These are phyloP conservation scores for Saturnispora ahearnii DNA, from an alignment of 805 yeast species.

Conservation along the genomic window DNA sequence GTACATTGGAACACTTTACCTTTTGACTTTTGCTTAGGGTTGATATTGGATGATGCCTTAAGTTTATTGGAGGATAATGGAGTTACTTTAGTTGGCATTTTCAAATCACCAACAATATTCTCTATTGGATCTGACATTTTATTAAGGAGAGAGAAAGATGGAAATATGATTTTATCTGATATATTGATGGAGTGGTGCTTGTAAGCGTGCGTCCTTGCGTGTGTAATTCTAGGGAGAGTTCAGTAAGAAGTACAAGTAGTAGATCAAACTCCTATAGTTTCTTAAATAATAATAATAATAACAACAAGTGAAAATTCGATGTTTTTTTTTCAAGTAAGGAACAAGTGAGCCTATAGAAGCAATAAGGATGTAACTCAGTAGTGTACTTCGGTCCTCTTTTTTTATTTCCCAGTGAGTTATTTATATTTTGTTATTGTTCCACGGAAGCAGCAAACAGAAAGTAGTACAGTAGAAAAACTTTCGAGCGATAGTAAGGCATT, in stretches of 20 bases:
- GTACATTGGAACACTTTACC: conserved; percentile 74
- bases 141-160: not conserved
- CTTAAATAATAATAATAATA: not conserved
- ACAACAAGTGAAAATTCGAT: not conserved
- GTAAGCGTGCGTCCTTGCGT: too few relatives aligned
- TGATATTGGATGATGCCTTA: not conserved
- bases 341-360: not conserved
- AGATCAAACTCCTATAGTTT: not conserved
- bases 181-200: not conserved
- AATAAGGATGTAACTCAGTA: not conserved
- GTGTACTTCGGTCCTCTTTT: not conserved
- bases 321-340: not conserved
- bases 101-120: not conserved
- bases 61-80: not conserved
- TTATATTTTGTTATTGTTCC: not conserved
- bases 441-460: not conserved
- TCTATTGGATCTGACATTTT: not conserved
- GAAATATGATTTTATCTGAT: not conserved
- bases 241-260: not conserved
- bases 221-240: not conserved
- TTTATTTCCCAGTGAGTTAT: not conserved
- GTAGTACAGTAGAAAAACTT: not conserved
- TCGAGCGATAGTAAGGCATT: not conserved
- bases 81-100: not conserved
- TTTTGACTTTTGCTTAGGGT: conserved; percentile 34